A percentile compares a stretch with the other conserved stretches of the same genome.
These are phyloP conservation scores for Apiospora aurea DNA, from an alignment of 2,329 filamentous ascomycete species.

Conservation along the genomic window DNA sequence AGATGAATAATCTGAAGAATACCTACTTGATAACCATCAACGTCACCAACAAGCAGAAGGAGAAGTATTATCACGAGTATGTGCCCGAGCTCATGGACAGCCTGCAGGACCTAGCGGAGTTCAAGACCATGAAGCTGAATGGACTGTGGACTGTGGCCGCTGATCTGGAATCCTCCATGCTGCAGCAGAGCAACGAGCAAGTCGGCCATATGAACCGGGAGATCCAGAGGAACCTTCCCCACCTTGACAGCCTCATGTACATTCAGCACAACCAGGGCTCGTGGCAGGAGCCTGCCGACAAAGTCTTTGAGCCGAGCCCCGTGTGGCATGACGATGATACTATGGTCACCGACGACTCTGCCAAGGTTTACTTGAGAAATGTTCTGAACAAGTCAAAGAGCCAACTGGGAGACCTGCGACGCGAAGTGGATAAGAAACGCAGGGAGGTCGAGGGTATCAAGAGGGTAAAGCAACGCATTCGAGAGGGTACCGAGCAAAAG, in stretches of 20 bases:
- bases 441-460: conserved; percentile 84
- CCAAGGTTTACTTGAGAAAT: conserved; percentile 91
- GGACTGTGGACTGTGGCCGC: conserved; percentile 83
- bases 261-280: conserved; percentile 85
- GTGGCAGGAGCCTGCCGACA: conserved; percentile 85
- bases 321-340: conserved; percentile 94
- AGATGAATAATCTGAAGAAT: conserved; percentile 99
- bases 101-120: conserved; percentile 92
- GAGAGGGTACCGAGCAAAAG: conserved; percentile 84
- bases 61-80: conserved; percentile 97
- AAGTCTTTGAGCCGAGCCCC: conserved; percentile 90
- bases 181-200: conserved; percentile 75
- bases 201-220: conserved; percentile 78
- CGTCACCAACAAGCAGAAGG: conserved; percentile 96
- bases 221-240: conserved; percentile 85
- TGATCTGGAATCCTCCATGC: conserved; percentile 78
- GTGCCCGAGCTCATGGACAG: conserved; percentile 93
- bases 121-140: conserved; percentile 84
- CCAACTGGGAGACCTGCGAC: conserved; percentile 79
- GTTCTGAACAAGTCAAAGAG: conserved; percentile 89
- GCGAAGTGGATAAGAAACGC: conserved; percentile 85
- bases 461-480: conserved; percentile 75
- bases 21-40: conserved; percentile 97
- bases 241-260: conserved; percentile 97
- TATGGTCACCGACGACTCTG: conserved; percentile 86